Evolutionary conservation across 2,329 filamentous ascomycete genomes (phyloP).

Genomic region (Verticillium nubilum): DNA sequence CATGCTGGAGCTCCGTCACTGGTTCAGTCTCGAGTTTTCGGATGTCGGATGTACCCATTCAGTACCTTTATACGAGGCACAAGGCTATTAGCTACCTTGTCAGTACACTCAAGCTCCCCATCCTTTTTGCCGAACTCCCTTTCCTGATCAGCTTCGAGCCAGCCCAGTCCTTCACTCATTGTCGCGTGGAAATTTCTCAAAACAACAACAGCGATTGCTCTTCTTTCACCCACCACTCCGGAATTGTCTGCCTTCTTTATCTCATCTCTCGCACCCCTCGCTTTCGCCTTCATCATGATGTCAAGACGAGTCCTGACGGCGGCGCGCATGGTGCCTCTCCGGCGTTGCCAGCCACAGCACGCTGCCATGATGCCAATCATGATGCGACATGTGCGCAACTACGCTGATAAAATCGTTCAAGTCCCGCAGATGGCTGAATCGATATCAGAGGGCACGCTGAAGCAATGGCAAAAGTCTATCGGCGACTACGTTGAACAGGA

Average conservation of each 20-base stretch:
- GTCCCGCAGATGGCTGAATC: constrained; percentile 98
- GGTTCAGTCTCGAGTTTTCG: not conserved
- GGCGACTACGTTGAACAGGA: constrained; percentile 93
- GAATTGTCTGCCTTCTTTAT: too few relatives aligned
- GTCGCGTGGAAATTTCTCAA: not conserved
- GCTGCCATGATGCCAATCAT: constrained; percentile 22
- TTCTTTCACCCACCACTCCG: too few relatives aligned
- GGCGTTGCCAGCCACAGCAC: constrained; percentile 25
- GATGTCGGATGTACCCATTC: not conserved
- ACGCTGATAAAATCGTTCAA: constrained; percentile 82
- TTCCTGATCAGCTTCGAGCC: not conserved
- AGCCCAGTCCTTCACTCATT: not conserved
- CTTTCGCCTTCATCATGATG: constrained; percentile 28
- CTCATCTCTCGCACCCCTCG: too few relatives aligned
- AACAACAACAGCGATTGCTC: not conserved
- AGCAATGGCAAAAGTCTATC: constrained; percentile 88
- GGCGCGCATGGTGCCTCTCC: constrained; percentile 38
- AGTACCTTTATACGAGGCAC: not conserved
- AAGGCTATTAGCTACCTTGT: not conserved
- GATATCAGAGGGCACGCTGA: constrained; percentile 93
- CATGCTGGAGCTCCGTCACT: not conserved
- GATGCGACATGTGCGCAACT: constrained; percentile 52
- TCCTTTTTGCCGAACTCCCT: not conserved
- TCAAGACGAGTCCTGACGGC: constrained; percentile 37
- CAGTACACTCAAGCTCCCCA: not conserved